Conservation (phyloP, 2,329 filamentous ascomycete genomes). For the Sporothrix variecibatus region DNA sequence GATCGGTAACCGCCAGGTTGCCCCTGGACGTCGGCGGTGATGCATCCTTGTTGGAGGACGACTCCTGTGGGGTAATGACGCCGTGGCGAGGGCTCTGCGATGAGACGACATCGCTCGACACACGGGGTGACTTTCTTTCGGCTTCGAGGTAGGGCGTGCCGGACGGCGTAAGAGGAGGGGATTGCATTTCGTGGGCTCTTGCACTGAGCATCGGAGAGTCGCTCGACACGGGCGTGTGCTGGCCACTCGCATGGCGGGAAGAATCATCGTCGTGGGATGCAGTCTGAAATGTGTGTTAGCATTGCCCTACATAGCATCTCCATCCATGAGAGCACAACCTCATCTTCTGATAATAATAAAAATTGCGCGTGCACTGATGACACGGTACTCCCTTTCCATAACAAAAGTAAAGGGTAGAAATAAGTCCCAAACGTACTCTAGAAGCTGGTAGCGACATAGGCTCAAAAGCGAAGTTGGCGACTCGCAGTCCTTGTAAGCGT, state of each 20-base stretch:
- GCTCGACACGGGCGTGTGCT: conserved; percentile 63
- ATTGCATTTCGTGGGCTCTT: conserved; percentile 71
- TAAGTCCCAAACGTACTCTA: conserved; percentile 57
- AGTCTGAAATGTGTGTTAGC: conserved; percentile 45
- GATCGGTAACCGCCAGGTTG: conserved; percentile 42
- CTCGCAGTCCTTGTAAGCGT: conserved; percentile 76
- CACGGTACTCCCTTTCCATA: background rate
- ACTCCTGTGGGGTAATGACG: conserved; percentile 68
- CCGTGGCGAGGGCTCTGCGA: conserved; percentile 34
- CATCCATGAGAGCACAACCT: background rate
- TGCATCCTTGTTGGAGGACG: conserved; percentile 61
- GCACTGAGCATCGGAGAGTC: conserved; percentile 71
- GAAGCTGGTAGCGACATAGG: conserved; percentile 85
- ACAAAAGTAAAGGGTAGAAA: background rate
- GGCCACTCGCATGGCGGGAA: conserved; percentile 58
- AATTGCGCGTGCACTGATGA: background rate
- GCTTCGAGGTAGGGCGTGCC: conserved; percentile 59
- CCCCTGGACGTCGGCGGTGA: conserved; percentile 45
- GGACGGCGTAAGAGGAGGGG: conserved; percentile 85
- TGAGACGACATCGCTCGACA: conserved; percentile 28
- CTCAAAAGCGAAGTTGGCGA: conserved; percentile 88
- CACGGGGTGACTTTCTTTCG: conserved; percentile 36
- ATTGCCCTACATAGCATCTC: background rate
- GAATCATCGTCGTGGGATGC: conserved; percentile 62
- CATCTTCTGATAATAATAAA: background rate